These are phyloP conservation scores for Jaltomata sinuosa DNA, from an alignment of 257 asterid genomes.

Conservation along the genomic window DNA sequence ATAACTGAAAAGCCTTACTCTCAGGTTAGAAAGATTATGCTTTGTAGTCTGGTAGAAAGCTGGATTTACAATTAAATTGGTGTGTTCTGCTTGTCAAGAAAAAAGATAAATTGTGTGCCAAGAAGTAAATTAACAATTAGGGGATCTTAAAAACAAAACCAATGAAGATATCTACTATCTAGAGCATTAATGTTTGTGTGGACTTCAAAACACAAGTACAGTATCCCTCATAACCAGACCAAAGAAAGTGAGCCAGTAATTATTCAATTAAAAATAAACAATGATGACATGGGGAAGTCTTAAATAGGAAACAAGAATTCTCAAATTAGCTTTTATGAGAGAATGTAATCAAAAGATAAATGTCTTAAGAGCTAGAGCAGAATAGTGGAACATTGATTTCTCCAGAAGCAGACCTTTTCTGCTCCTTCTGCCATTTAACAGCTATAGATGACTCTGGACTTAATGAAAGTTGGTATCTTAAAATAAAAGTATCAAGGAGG, in stretches of 20 bases:
- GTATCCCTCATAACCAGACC: not conserved
- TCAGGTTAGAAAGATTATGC: not conserved
- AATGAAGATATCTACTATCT: not conserved
- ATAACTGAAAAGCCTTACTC: not conserved
- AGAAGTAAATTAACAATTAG: not conserved
- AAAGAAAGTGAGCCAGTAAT: not conserved
- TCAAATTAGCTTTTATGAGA: not conserved
- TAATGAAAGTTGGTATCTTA: slow-evolving; percentile 79
- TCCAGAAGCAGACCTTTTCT: slow-evolving; percentile 76
- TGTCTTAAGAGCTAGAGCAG: not conserved
- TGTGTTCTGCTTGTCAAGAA: not conserved
- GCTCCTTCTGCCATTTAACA: slow-evolving; percentile 82
- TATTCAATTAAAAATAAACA: not conserved
- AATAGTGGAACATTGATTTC: slow-evolving; percentile 59
- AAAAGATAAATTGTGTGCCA: not conserved
- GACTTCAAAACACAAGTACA: not conserved
- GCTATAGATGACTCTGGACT: slow-evolving; percentile 76
- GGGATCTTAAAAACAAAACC: not conserved
- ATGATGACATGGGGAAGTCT: not conserved
- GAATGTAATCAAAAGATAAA: not conserved
- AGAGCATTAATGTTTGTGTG: not conserved
- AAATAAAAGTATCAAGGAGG: slow-evolving; percentile 1
- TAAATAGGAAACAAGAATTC: not conserved
- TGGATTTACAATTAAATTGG: not conserved
- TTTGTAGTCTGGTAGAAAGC: not conserved